Evolutionary conservation across 495 filamentous ascomycete genomes (phyloP).

Genomic region (Parachaetomium inaequale): DNA sequence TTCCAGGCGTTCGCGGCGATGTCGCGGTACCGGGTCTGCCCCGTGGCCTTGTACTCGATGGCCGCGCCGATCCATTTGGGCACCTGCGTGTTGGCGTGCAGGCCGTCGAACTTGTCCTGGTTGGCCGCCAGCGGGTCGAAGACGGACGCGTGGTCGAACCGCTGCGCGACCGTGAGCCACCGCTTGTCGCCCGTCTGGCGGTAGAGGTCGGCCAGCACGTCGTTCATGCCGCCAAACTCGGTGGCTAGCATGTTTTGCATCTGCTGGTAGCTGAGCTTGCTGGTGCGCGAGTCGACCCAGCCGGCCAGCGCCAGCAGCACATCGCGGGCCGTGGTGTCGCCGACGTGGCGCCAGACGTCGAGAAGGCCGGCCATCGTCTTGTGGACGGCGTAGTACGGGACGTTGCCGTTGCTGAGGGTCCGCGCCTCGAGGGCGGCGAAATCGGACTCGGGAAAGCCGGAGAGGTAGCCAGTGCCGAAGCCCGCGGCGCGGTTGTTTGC

Average conservation of each 20-base stretch:
- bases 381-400: slow-evolving; percentile 26
- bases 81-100: slow-evolving; percentile 41
- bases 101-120: slow-evolving; percentile 34
- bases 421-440: slow-evolving; percentile 29
- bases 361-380: slow-evolving; percentile 28
- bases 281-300: slow-evolving; percentile 38
- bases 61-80: slow-evolving; percentile 41
- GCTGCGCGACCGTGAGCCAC: slow-evolving; percentile 35
- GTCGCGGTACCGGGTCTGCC: slow-evolving; percentile 28
- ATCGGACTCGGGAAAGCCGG: slow-evolving; percentile 40
- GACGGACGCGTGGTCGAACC: slow-evolving; percentile 37
- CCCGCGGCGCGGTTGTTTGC: slow-evolving; percentile 35
- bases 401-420: slow-evolving; percentile 18
- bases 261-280: slow-evolving; percentile 26
- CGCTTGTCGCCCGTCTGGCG: slow-evolving; percentile 29
- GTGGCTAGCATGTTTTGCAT: slow-evolving; percentile 39
- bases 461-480: slow-evolving; percentile 32
- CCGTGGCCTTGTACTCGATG: slow-evolving; percentile 33
- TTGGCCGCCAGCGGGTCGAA: slow-evolving; percentile 36
- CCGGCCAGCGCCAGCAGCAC: slow-evolving; percentile 33
- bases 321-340: slow-evolving; percentile 29
- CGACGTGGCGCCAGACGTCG: slow-evolving; percentile 36
- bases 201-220: slow-evolving; percentile 36
- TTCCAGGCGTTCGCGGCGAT: slow-evolving; percentile 40
- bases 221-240: slow-evolving; percentile 43